A percentile compares a stretch with the other conserved stretches of the same genome.
phyloP scores from a whole-genome alignment of 352 stramenopile genomes.

The Phytopythium vexans region DNA sequence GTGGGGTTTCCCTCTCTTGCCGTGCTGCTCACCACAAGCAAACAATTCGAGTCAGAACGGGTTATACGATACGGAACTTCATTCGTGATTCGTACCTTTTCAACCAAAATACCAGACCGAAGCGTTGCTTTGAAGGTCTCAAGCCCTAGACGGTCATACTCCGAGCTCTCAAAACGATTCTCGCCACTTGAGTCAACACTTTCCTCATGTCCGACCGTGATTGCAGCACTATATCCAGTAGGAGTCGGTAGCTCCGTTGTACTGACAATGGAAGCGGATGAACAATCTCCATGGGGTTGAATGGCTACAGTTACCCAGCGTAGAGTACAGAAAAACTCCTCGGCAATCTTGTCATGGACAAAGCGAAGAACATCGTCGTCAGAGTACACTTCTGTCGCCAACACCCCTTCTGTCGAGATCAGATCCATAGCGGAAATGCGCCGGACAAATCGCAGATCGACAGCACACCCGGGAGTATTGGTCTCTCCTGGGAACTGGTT shows the following conservation, averaged over 20 bases:
- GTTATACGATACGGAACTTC: background rate
- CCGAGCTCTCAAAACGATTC: background rate
- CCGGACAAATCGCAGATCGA: too few relatives aligned
- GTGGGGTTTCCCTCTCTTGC: constrained; percentile 33
- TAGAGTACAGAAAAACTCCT: constrained; percentile 7
- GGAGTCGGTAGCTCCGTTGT: too few relatives aligned
- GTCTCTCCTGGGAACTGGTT: too few relatives aligned
- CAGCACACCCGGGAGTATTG: too few relatives aligned
- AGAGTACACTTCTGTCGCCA: constrained; percentile 1
- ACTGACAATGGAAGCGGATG: background rate
- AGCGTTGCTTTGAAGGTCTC: constrained; percentile 35
- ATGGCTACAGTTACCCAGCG: constrained; percentile 2
- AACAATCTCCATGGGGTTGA: background rate
- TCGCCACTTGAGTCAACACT: background rate
- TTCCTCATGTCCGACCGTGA: too few relatives aligned
- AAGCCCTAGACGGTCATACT: constrained; percentile 3
- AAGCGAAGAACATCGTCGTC: constrained; percentile 1
- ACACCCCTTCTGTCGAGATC: background rate
- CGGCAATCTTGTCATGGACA: background rate
- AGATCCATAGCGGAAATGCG: background rate
- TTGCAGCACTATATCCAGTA: too few relatives aligned
- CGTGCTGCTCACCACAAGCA: constrained; percentile 19
- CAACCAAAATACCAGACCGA: constrained; percentile 33
- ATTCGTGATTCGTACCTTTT: constrained; percentile 30
- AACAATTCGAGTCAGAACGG: constrained; percentile 4